Evolutionary conservation across 768 basidiomycete species (phyloP), one percentile per base, ranked within the genome.

Genomic region (Termitomyces sp.): DNA sequence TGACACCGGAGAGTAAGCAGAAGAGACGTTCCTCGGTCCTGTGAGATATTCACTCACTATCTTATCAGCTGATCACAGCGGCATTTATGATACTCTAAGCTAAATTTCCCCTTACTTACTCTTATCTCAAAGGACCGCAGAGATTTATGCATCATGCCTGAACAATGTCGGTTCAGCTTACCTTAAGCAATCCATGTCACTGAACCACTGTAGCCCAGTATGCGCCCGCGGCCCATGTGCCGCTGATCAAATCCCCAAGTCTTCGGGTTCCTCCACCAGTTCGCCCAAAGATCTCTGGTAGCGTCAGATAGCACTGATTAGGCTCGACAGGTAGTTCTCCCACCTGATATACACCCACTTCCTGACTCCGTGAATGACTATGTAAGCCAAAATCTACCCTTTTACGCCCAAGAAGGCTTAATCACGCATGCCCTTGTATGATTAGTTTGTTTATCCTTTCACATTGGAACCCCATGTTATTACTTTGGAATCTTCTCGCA

Each of bases 401-500:
- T 30, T 41, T 55, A 23, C 28, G 32, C 44, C 43, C 23, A 23
- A 58, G 39, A 45, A 43, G 23, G 25, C 49, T 32, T 42, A 41
- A 52, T 52, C 28, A 60, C 46, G 10, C 30, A 51, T 50, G 11
- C n/a, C 53, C 43, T 16, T 27, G 35, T 42, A 30, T 37, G 12
- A 19, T 5, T 67, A 98, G 95, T 97, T 98, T 64, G 96, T 91
- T 42, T 98, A 98, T 66, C 95, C 96, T 2, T 98, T 93, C 76
- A 89, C 94, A 3, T 81, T 98, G 51, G 96, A 98, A 66, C 82
- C 86, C 0, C 94, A 96, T 67, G 77, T 93, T 61, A 70, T 95
- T 52, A 81, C 84, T 1, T 72, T 91, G 40, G 90, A 90, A 66
- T 83, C 88, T 0, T 79, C 90, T 0, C 85, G 91, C 1, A 78